Base-by-base conservation (phyloP, 495 filamentous ascomycete genomes). In the Xylaria venustula region DNA sequence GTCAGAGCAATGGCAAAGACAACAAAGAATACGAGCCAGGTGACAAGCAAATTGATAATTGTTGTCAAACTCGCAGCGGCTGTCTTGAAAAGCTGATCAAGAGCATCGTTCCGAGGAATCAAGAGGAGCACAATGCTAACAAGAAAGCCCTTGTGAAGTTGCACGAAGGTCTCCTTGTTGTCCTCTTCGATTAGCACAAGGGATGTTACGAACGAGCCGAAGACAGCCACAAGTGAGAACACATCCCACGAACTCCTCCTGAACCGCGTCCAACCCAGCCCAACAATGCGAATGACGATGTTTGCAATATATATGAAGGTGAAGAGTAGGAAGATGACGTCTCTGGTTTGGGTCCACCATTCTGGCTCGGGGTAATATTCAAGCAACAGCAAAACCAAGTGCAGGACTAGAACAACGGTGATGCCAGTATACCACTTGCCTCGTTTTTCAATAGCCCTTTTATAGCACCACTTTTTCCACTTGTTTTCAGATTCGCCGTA, bases 11-110 rank as follows among this genome's bases (percentile, higher is more conserved):
- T 98, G 30, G 93, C 95, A 73, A 90, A 99, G 14, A 96, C 92
- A 36, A 98, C 77, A 79, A 98, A 99, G 47, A 99, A 83, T 1
- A 97, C 90, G 62, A 97, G 89, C 94, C 94, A 99, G 0, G 95
- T 98, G 1, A 93, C 94, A 19, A 99, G 79, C 23, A 99, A 81
- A 70, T 97, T 99, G 55, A 88, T 85, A 68, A 99, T 98, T 14
- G 89, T 87, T 2, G 89, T 88, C 34, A 99, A 76, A 85, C 88
- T 92, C 42, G 94, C 94, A n/a, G 94, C 95, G 2, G 95, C 95
- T 15, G 94, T 99, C 76, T 99, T 99, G 85, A 98, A 99, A 6
- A 99, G 87, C 72, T 99, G 94, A 69, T 99, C 94, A 11, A 99
- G 87, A 48, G 96, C 92, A 64, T 99, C 94, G 73, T 98, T 99